Evolutionary conservation across 179 eudicot species (phyloP).

Genomic region (Spergularia azorica): DNA sequence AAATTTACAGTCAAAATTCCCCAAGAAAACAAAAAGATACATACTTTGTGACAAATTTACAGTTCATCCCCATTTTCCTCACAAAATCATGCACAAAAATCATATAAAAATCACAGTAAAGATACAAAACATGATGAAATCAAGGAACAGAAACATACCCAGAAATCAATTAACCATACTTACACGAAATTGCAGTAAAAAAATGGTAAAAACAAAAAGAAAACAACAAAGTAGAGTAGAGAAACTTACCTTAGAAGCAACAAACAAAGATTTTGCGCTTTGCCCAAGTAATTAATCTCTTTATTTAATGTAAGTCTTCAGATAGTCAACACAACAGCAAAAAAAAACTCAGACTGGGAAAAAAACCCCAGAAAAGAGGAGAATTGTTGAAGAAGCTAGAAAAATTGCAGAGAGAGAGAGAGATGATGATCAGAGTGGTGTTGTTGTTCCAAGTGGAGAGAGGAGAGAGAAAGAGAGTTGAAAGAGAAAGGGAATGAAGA

Average conservation of each 20-base stretch:
- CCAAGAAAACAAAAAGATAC: not conserved
- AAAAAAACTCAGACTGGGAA: not conserved
- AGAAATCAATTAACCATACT: not conserved
- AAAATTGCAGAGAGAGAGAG: too few relatives aligned
- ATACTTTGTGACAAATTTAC: not conserved
- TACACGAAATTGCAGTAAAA: not conserved
- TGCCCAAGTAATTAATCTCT: not conserved
- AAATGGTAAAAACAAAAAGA: not conserved
- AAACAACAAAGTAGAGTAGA: not conserved
- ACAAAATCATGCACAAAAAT: not conserved
- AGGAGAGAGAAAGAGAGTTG: not conserved
- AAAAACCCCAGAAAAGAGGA: too few relatives aligned
- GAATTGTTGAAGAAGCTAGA: not conserved
- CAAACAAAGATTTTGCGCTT: slow-evolving; percentile 15
- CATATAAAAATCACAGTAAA: not conserved
- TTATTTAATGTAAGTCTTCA: slow-evolving; percentile 18
- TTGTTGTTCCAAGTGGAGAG: not conserved
- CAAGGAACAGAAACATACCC: not conserved
- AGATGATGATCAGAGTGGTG: slow-evolving; percentile 2
- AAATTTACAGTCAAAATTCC: not conserved
- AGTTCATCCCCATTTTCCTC: not conserved
- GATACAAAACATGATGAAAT: slow-evolving; percentile 18
- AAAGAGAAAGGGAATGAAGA: slow-evolving; percentile 20
- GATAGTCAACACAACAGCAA: slow-evolving; percentile 21
- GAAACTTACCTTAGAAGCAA: slow-evolving; percentile 26